Evolutionary conservation across 768 basidiomycete genomes (phyloP).

Genomic region (Asterophora lycoperdoides): DNA sequence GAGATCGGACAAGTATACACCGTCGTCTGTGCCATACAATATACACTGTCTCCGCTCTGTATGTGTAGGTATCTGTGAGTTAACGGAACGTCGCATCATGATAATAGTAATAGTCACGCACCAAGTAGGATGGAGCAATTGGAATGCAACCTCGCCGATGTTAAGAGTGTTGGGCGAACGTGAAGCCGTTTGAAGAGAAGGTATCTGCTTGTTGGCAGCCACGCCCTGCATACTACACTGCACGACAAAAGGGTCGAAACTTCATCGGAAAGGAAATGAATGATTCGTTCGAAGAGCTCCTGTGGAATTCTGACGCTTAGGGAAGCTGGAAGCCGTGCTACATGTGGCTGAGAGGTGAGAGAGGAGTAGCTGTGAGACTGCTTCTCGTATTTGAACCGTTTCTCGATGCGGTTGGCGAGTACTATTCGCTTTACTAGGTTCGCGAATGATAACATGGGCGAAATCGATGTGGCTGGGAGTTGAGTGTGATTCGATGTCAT

Average conservation of each 20-base stretch:
- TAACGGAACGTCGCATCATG: not conserved
- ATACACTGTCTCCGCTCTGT: conserved; percentile 2
- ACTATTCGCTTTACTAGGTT: conserved; percentile 6
- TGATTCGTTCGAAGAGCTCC: conserved; percentile 16
- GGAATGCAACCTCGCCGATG: not conserved
- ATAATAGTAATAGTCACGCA: not conserved
- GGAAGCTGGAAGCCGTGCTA: conserved; percentile 2
- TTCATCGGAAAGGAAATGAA: conserved; percentile 11
- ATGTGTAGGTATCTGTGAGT: not conserved
- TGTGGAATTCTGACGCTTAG: conserved; percentile 12
- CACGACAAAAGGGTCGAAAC: conserved; percentile 14
- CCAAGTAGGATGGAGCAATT: conserved; percentile 10
- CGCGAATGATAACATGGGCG: conserved; percentile 7
- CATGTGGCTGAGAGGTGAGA: not conserved
- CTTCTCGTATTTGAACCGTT: not conserved
- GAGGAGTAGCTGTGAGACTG: not conserved
- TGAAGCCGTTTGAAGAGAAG: conserved; percentile 8
- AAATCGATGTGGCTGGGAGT: not conserved
- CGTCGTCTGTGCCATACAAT: conserved; percentile 14
- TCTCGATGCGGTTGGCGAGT: conserved; percentile 3
- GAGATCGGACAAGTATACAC: conserved; percentile 9
- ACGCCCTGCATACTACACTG: conserved; percentile 22
- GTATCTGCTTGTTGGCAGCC: conserved; percentile 18
- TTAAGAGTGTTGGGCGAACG: conserved; percentile 9
- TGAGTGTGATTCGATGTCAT: not conserved